phyloP scores from a whole-genome alignment of 805 yeast species.

The Starmerella geochares region DNA sequence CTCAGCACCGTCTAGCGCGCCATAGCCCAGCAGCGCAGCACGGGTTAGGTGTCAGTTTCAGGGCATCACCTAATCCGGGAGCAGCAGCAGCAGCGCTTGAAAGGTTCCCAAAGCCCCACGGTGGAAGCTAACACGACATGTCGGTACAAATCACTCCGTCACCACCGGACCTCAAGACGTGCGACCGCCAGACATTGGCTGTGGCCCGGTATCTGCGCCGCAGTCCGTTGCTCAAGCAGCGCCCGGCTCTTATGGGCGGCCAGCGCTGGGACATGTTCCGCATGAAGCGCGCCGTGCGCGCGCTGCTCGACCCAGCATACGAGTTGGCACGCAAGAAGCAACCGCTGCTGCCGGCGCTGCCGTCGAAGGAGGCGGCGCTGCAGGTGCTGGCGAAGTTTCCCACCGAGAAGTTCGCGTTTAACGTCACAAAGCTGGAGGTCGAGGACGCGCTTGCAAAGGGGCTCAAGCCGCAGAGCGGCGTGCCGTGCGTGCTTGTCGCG shows the following conservation, averaged over 20 bases:
- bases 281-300: constrained; percentile 68
- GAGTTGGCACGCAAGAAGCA: constrained; percentile 33
- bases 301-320: constrained; percentile 65
- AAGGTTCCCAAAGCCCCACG: neutral
- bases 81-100: neutral
- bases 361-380: constrained; percentile 46
- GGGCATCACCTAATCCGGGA: neutral
- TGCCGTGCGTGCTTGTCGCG: constrained; percentile 35
- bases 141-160: constrained; percentile 16
- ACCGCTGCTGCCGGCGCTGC: constrained; percentile 43
- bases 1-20: too few species aligned
- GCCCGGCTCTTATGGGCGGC: constrained; percentile 68
- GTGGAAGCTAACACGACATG: neutral
- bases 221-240: constrained; percentile 58
- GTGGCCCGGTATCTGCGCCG: constrained; percentile 64
- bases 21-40: neutral
- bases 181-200: constrained; percentile 50
- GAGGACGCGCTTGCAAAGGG: constrained; percentile 46
- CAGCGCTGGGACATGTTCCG: constrained; percentile 74
- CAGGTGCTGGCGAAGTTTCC: constrained; percentile 58
- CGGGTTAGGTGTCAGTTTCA: neutral
- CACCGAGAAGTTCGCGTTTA: constrained; percentile 60
- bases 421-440: constrained; percentile 64
- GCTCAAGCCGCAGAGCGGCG: constrained; percentile 60
- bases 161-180: constrained; percentile 30